Evolutionary conservation across 805 yeast genomes (phyloP).

Genomic region (Candida sakaeoensis): DNA sequence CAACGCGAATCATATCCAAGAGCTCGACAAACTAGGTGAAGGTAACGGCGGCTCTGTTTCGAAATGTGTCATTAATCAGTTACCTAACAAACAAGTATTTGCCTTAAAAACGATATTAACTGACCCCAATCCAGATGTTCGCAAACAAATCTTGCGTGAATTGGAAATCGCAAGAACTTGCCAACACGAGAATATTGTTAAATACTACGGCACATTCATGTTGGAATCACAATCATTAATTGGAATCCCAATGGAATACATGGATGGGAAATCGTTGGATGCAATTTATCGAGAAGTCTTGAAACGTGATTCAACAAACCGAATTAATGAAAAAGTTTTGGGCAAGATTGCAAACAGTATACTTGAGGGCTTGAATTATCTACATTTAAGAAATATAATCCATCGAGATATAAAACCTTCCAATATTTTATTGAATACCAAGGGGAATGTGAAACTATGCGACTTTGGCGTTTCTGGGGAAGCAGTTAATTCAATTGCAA

Average conservation of each 20-base stretch:
- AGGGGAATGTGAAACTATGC: slow-evolving; percentile 87
- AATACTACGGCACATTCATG: slow-evolving; percentile 88
- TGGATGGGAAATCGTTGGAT: slow-evolving; percentile 90
- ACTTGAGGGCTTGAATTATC: slow-evolving; percentile 76
- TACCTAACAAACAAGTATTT: slow-evolving; percentile 52
- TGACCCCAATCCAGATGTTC: slow-evolving; percentile 80
- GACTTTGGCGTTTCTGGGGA: slow-evolving; percentile 98
- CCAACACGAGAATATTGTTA: slow-evolving; percentile 78
- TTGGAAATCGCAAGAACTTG: slow-evolving; percentile 83
- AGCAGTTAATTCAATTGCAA: slow-evolving; percentile 90
- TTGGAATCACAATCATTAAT: slow-evolving; percentile 75
- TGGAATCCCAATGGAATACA: slow-evolving; percentile 94
- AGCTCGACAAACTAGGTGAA: slow-evolving; percentile 77
- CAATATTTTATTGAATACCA: slow-evolving; percentile 70
- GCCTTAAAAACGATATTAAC: slow-evolving; percentile 77
- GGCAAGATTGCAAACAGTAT: slow-evolving; percentile 90
- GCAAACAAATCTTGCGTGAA: slow-evolving; percentile 87
- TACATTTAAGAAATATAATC: slow-evolving; percentile 83
- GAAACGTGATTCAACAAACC: slow-evolving; percentile 60
- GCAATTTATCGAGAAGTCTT: slow-evolving; percentile 81
- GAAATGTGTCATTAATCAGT: slow-evolving; percentile 55
- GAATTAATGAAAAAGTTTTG: slow-evolving; percentile 88
- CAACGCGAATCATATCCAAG: slow-evolving; percentile 57
- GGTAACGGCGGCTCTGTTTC: slow-evolving; percentile 92
- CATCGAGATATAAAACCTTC: slow-evolving; percentile 97